Evolutionary conservation across 176 grass and related monocot species (phyloP).

Genomic region (Aegilops tauschii): DNA sequence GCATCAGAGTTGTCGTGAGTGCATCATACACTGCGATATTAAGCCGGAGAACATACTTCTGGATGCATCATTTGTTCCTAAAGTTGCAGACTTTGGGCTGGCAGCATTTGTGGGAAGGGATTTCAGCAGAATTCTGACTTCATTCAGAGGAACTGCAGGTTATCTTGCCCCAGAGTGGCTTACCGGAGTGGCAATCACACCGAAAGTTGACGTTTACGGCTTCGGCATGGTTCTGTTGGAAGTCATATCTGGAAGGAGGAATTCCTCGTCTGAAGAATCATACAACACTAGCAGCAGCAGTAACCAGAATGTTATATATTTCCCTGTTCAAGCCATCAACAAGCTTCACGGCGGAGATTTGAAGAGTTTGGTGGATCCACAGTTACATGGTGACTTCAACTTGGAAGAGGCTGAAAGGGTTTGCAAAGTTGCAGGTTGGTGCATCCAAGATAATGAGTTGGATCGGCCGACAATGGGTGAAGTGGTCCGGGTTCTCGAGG

Average conservation of each 20-base stretch:
- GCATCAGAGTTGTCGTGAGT: constrained; percentile 2
- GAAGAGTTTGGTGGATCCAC: neutral
- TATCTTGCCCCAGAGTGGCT: constrained; percentile 5
- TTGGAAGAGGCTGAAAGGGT: no score
- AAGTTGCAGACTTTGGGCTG: constrained; percentile 6
- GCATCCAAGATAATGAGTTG: no score
- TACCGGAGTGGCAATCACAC: neutral
- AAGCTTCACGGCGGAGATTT: neutral
- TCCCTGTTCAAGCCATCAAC: neutral
- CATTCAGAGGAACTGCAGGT: neutral
- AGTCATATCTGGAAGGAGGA: neutral
- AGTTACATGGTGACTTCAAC: no score
- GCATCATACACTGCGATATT: neutral
- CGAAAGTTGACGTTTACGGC: neutral
- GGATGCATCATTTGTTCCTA: neutral
- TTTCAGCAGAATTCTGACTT: neutral
- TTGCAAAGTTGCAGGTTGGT: no score
- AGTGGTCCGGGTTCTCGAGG: neutral
- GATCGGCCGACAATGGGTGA: neutral
- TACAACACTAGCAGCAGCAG: neutral
- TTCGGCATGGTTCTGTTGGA: neutral
- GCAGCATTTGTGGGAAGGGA: neutral
- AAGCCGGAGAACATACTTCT: neutral
- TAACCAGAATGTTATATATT: neutral
- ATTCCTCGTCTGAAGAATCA: neutral